Evolutionary conservation across 2,329 filamentous ascomycete species (phyloP).

Genomic region (Stachybotrys echinatus): DNA sequence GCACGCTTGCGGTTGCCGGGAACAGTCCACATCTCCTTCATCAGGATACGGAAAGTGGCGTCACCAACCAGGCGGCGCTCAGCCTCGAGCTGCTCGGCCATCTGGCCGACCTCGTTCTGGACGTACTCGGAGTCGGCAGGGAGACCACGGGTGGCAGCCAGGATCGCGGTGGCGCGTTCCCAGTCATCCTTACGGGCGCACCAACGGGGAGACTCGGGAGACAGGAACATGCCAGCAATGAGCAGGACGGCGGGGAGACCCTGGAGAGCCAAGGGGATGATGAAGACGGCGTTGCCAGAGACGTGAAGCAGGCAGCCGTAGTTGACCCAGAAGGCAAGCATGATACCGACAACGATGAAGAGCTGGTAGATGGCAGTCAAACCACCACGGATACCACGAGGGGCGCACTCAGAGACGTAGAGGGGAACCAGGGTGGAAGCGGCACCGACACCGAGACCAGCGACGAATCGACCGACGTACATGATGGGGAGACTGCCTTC

Average conservation of each 20-base stretch:
- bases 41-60: slow-evolving; percentile 48
- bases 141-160: slow-evolving; percentile 47
- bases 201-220: slow-evolving; percentile 58
- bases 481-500: slow-evolving; percentile 53
- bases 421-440: slow-evolving; percentile 39
- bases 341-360: slow-evolving; percentile 39
- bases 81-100: slow-evolving; percentile 54
- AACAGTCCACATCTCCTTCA: slow-evolving; percentile 59
- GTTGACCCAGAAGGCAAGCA: slow-evolving; percentile 43
- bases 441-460: slow-evolving; percentile 44
- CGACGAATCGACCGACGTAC: slow-evolving; percentile 58
- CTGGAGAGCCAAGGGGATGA: slow-evolving; percentile 61
- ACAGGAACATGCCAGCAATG: slow-evolving; percentile 54
- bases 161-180: slow-evolving; percentile 53
- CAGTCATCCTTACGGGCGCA: slow-evolving; percentile 63
- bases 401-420: slow-evolving; percentile 44
- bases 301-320: slow-evolving; percentile 46
- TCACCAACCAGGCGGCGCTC: slow-evolving; percentile 54
- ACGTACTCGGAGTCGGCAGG: slow-evolving; percentile 50
- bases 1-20: slow-evolving; percentile 58
- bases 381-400: slow-evolving; percentile 44
- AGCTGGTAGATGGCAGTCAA: slow-evolving; percentile 46
- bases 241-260: slow-evolving; percentile 57
- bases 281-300: slow-evolving; percentile 42
- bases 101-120: slow-evolving; percentile 54